A percentile compares a stretch with the other conserved stretches of the same genome.
These are phyloP conservation scores for Tolypocladium cylindrosporum DNA, from an alignment of 2,329 filamentous ascomycete species.

Conservation along the genomic window DNA sequence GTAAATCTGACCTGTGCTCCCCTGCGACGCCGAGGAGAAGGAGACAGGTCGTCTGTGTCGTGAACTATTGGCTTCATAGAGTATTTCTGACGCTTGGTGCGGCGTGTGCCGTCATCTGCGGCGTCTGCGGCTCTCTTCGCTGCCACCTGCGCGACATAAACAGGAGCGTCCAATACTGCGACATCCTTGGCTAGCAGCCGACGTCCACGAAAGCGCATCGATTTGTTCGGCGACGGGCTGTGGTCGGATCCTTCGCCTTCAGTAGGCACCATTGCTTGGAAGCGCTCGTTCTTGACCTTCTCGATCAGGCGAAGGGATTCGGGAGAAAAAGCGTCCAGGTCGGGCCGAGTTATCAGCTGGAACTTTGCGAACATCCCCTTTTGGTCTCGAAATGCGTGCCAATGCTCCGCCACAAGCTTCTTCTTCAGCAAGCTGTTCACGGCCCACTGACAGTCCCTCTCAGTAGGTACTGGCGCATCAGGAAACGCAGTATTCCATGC, in stretches of 20 bases:
- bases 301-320: slow-evolving; percentile 33
- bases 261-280: slow-evolving; percentile 18
- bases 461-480: slow-evolving; percentile 28
- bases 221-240: slow-evolving; percentile 7
- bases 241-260: not conserved
- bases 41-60: not conserved
- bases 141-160: slow-evolving; percentile 32
- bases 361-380: slow-evolving; percentile 33
- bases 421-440: slow-evolving; percentile 27
- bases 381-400: slow-evolving; percentile 31
- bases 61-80: not conserved
- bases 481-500: slow-evolving; percentile 33
- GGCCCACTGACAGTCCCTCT: slow-evolving; percentile 26
- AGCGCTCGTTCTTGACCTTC: slow-evolving; percentile 36
- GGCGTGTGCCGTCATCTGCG: slow-evolving; percentile 9
- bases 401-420: slow-evolving; percentile 27
- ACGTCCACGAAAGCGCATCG: slow-evolving; percentile 16
- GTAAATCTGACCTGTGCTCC: not conserved
- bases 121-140: slow-evolving; percentile 18
- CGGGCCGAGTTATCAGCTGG: slow-evolving; percentile 31
- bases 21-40: not conserved
- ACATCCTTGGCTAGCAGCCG: slow-evolving; percentile 31
- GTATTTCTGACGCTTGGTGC: slow-evolving; percentile 6
- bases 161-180: slow-evolving; percentile 38
- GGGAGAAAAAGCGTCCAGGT: slow-evolving; percentile 30